phyloP scores from a whole-genome alignment of 768 basidiomycete species.

The Lactarius trivialis region DNA sequence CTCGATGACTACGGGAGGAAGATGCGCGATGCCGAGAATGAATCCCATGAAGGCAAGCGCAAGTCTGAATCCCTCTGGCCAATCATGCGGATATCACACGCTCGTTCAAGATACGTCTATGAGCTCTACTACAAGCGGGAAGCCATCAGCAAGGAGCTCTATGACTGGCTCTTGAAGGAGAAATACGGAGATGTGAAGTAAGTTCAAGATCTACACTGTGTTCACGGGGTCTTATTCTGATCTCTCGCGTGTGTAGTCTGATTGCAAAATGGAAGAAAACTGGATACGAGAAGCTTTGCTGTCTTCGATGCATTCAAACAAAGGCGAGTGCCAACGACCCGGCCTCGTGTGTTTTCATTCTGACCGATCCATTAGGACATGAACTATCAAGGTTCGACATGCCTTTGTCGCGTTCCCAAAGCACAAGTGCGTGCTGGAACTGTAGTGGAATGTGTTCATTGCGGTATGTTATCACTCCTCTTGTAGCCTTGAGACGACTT shows the following conservation, averaged over 20 bases:
- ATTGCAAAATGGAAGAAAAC: conserved; percentile 99
- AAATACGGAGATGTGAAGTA: conserved; percentile 96
- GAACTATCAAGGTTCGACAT: conserved; percentile 99
- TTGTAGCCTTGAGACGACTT: conserved; percentile 13
- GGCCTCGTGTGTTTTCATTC: neutral
- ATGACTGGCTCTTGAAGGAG: conserved; percentile 97
- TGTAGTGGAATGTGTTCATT: conserved; percentile 94
- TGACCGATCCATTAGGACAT: conserved; percentile 61
- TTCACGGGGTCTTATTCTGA: neutral
- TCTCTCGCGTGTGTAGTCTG: conserved; percentile 44
- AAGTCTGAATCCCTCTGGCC: conserved; percentile 92
- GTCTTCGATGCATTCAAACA: conserved; percentile 93
- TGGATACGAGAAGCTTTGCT: conserved; percentile 98
- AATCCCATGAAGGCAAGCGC: conserved; percentile 97
- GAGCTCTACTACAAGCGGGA: conserved; percentile 99
- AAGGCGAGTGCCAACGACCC: conserved; percentile 41
- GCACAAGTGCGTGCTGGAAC: conserved; percentile 85
- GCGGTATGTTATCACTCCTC: conserved; percentile 60
- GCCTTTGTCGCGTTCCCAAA: conserved; percentile 96
- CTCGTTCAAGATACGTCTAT: conserved; percentile 93
- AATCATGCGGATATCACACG: conserved; percentile 97
- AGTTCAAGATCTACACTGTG: conserved; percentile 29
- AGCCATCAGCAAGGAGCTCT: conserved; percentile 85
- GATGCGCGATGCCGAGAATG: conserved; percentile 99
- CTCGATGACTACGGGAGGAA: conserved; percentile 98